phyloP scores from a whole-genome alignment of 2,329 filamentous ascomycete species.

The Albophoma yamanashiensis region DNA sequence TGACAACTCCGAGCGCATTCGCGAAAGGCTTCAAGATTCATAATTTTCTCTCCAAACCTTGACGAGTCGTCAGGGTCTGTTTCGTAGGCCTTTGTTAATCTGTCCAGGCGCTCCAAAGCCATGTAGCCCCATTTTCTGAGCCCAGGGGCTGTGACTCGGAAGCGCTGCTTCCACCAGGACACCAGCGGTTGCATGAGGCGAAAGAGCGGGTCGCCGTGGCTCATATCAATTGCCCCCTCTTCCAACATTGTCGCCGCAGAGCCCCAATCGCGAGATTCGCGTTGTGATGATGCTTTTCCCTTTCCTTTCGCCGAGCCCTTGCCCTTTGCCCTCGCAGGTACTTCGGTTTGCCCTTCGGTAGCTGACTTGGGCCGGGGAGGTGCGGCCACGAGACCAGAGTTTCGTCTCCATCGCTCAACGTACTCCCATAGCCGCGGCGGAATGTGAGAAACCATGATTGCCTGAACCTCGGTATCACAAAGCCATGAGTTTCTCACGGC shows the following conservation, averaged over 20 bases:
- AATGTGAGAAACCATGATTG: slow-evolving; percentile 64
- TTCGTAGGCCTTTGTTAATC: slow-evolving; percentile 61
- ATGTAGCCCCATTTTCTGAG: slow-evolving; percentile 87
- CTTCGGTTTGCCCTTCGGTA: slow-evolving; percentile 16
- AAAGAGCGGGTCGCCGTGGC: slow-evolving; percentile 71
- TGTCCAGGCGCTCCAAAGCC: slow-evolving; percentile 60
- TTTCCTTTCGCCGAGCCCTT: slow-evolving; percentile 18
- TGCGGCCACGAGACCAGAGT: slow-evolving; percentile 50
- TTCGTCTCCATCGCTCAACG: slow-evolving; percentile 60
- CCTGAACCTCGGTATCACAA: slow-evolving; percentile 65
- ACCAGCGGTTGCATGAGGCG: slow-evolving; percentile 65
- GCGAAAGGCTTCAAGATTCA: slow-evolving; percentile 56
- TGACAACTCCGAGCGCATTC: slow-evolving; percentile 55
- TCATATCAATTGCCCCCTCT: slow-evolving; percentile 62
- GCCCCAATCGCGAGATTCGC: slow-evolving; percentile 55
- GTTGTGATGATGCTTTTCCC: slow-evolving; percentile 13
- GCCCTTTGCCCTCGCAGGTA: slow-evolving; percentile 14
- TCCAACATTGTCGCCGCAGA: slow-evolving; percentile 58
- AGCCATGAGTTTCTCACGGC: slow-evolving; percentile 75
- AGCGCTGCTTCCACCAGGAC: slow-evolving; percentile 81
- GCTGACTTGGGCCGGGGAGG: slow-evolving; percentile 13
- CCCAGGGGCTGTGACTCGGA: slow-evolving; percentile 65
- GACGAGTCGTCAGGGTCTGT: slow-evolving; percentile 50
- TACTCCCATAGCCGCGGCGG: slow-evolving; percentile 59
- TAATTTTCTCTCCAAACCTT: slow-evolving; percentile 66